Base-by-base conservation (phyloP, 73 alveolate species). In the Paramecium bursaria region DNA sequence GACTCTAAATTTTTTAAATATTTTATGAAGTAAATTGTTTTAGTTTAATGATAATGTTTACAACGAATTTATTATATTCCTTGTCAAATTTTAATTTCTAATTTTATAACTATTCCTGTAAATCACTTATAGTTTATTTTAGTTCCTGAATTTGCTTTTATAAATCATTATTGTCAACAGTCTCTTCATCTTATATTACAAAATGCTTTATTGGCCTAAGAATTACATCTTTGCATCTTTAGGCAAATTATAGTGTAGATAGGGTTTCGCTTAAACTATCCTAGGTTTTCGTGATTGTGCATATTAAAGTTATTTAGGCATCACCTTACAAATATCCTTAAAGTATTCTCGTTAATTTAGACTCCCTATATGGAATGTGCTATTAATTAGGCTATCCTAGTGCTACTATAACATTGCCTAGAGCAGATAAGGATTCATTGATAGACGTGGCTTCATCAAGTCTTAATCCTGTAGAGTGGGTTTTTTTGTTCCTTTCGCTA, bases 371-470 rank as follows among this genome's bases (percentile, higher is more conserved):
- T 0, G 99, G 98, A 23, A 97, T 94, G 87, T 94, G 94, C 31
- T 74, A 77, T 57, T 91, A 42, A 75, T 90, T 90, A 35, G 90
- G 86, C 67, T 93, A 91, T 55, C 93, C 94, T 55, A 97, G 92
- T 4, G 98, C 98, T 44, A 96, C 96, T 10, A 97, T 95, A n/a
- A 97, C 97, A 49, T 97, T 93, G 29, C 99, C 98, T 48, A 97
- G 85, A 14, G 99, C 99, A 67, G 98, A 91, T 50, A 97, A 96
- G 7, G 98, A 88, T 79, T 96, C 96, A 90, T 97, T 97, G 61
- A 97, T 97, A 54, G 91, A 95, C 52, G 95, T 95, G 26, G 99
- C 99, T 88, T 97, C 99, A 67, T 95, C 96, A 31, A 95, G 91
- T 88, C 97, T 88, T 86, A 95, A 47, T 21, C 99, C 99, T 93